These are phyloP conservation scores for Plasmodium ovale DNA, from an alignment of 169 alveolate genomes.

Conservation along the genomic window DNA sequence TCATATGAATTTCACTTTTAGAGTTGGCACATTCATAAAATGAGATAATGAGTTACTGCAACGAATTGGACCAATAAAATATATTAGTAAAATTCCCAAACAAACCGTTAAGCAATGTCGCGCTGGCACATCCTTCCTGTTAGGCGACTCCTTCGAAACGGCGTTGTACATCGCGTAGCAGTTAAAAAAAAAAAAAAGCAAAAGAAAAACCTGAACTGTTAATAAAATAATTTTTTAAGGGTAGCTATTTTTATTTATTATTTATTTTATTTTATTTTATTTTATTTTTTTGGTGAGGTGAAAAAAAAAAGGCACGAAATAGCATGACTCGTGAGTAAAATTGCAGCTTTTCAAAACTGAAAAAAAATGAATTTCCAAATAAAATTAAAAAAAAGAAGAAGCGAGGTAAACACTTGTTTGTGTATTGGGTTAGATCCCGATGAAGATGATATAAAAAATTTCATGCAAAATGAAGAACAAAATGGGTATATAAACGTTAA, in stretches of 20 bases:
- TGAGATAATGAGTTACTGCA: no score
- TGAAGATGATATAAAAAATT: constrained; percentile 78
- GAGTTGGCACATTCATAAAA: no score
- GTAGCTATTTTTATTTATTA: neutral
- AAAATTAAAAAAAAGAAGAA: constrained; percentile 61
- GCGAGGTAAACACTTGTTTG: constrained; percentile 71
- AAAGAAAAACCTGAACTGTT: neutral
- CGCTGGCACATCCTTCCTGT: no score
- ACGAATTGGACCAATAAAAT: no score
- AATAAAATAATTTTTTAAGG: neutral
- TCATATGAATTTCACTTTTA: no score
- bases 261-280: no score
- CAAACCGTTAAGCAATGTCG: no score
- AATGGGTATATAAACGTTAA: constrained; percentile 66
- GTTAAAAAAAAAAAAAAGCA: neutral
- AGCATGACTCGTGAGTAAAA: neutral
- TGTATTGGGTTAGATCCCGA: constrained; percentile 87
- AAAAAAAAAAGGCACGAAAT: neutral
- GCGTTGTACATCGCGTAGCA: no score
- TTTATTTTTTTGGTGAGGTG: no score
- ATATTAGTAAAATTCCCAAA: no score
- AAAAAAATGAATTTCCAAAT: constrained; percentile 30
- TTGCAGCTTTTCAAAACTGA: neutral
- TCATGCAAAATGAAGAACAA: constrained; percentile 77
- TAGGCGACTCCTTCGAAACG: no score